Percentiles rank a stretch among this genome's conserved stretches.
phyloP scores from a whole-genome alignment of 176 grass and related monocot genomes.

The Luzula sylvatica region DNA sequence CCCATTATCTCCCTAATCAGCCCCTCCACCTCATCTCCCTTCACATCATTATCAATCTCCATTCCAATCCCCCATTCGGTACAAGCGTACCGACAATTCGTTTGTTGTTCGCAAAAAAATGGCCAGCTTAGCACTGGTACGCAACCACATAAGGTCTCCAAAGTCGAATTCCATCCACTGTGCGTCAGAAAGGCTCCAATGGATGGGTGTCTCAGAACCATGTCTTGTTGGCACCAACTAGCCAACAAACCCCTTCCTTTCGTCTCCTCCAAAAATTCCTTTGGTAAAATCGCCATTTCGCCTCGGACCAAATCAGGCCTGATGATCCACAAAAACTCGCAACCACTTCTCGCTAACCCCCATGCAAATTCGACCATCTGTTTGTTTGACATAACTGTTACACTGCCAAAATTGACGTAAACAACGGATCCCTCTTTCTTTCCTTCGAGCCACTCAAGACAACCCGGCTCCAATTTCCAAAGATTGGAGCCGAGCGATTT shows the following conservation, averaged over 20 bases:
- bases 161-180: conserved; percentile 19
- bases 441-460: conserved; percentile 10
- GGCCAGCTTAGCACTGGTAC: conserved; percentile 13
- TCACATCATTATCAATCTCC: conserved; percentile 20
- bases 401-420: conserved; percentile 13
- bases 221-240: conserved; percentile 16
- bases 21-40: not conserved
- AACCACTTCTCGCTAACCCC: conserved; percentile 2
- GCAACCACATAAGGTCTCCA: not conserved
- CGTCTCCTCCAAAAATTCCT: conserved; percentile 11
- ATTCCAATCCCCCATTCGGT: conserved; percentile 13
- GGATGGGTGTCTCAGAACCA: conserved; percentile 1
- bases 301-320: conserved; percentile 14
- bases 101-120: conserved; percentile 14
- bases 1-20: conserved; percentile 16
- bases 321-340: conserved; percentile 15
- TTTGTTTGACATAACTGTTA: conserved; percentile 20
- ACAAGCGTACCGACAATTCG: conserved; percentile 3
- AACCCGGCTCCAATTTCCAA: conserved; percentile 10
- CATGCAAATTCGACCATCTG: conserved; percentile 16
- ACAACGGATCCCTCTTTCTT: conserved; percentile 7
- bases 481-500: conserved; percentile 9
- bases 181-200: conserved; percentile 12
- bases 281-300: not conserved
- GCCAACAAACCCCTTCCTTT: conserved; percentile 11